These are phyloP conservation scores for Cyathus striatus DNA, from an alignment of 768 basidiomycete genomes.

Conservation along the genomic window DNA sequence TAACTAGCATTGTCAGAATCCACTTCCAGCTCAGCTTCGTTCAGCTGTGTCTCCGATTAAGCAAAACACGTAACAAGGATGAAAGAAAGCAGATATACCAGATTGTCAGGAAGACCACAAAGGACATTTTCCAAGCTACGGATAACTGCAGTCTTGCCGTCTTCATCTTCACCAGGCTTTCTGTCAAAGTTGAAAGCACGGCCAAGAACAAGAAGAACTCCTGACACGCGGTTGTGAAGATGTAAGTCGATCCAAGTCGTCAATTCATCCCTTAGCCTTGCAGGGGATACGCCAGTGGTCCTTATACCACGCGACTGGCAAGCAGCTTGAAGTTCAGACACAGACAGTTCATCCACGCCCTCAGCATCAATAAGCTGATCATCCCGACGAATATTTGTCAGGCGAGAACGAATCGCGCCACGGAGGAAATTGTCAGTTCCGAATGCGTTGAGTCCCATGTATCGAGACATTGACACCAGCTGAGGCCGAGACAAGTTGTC, in stretches of 20 bases:
- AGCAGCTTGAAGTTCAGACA: conserved; percentile 85
- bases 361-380: conserved; percentile 90
- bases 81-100: conserved; percentile 49
- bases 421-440: conserved; percentile 98
- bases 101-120: conserved; percentile 87
- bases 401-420: conserved; percentile 79
- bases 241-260: conserved; percentile 92
- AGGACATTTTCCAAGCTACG: conserved; percentile 84
- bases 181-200: conserved; percentile 93
- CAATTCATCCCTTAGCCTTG: conserved; percentile 84
- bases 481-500: conserved; percentile 99
- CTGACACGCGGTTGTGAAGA: conserved; percentile 85
- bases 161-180: conserved; percentile 66
- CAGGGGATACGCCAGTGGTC: conserved; percentile 81
- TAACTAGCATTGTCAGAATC: conserved; percentile 91
- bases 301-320: conserved; percentile 94
- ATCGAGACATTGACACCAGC: conserved; percentile 93
- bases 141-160: conserved; percentile 79
- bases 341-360: conserved; percentile 88
- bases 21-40: conserved; percentile 95
- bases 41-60: conserved; percentile 52
- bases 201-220: conserved; percentile 89
- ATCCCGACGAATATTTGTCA: conserved; percentile 81
- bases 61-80: neutral
- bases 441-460: conserved; percentile 98